These are phyloP conservation scores for Penicillium verrucosum DNA, from an alignment of 2,329 filamentous ascomycete species.

Conservation along the genomic window DNA sequence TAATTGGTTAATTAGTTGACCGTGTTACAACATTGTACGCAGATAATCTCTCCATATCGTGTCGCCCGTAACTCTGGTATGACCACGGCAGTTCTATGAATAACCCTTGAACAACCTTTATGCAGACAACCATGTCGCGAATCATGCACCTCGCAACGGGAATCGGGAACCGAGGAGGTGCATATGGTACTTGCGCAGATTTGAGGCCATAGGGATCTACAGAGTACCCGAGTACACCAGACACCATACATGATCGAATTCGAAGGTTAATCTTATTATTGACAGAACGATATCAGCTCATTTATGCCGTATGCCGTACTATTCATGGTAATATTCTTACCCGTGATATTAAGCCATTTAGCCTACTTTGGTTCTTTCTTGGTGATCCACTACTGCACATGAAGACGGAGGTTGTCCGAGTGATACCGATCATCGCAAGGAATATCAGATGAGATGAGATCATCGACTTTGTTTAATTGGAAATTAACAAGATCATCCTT, in stretches of 20 bases:
- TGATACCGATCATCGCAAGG: not conserved
- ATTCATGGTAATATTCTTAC: too few species aligned
- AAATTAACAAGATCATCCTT: not conserved
- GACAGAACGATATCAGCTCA: too few species aligned
- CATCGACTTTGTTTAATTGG: not conserved
- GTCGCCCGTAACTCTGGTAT: not conserved
- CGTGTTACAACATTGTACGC: too few species aligned
- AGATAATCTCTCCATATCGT: not conserved
- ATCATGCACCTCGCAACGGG: not conserved
- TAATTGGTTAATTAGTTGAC: too few species aligned
- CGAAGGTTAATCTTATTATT: not conserved
- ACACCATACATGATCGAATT: not conserved
- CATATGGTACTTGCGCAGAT: not conserved
- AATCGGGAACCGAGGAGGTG: not conserved
- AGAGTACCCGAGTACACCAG: too few species aligned
- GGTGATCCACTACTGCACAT: not conserved
- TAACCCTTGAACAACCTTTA: not conserved
- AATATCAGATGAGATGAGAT: not conserved
- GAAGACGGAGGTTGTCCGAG: constrained; percentile 6
- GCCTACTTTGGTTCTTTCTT: too few species aligned
- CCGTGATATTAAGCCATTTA: too few species aligned
- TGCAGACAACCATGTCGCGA: not conserved
- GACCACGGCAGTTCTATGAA: not conserved
- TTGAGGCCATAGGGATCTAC: not conserved
- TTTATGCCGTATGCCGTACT: too few species aligned